Percentiles rank a stretch among this genome's conserved stretches.
These are phyloP conservation scores for Trichocladium antarcticum DNA, from an alignment of 495 filamentous ascomycete species.

Conservation along the genomic window DNA sequence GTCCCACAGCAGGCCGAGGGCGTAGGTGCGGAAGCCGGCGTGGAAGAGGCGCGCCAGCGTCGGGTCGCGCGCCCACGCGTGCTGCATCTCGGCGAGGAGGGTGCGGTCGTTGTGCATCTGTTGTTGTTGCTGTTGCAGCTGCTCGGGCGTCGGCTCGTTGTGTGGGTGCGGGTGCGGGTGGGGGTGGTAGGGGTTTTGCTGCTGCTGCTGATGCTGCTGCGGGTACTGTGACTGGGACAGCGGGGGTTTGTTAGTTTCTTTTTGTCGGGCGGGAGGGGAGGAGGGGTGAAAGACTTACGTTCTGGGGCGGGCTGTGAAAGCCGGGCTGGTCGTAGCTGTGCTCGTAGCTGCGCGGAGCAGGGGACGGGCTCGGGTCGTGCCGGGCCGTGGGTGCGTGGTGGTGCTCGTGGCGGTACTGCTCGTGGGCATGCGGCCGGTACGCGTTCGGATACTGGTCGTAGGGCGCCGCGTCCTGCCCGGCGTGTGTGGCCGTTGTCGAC, in stretches of 20 bases:
- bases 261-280: background rate
- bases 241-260: background rate
- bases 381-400: background rate
- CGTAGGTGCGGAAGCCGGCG: background rate
- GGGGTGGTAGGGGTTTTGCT: background rate
- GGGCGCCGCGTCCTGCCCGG: background rate
- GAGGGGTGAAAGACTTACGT: too few species aligned
- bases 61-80: slow-evolving; percentile 1
- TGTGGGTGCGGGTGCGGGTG: slow-evolving; percentile 7
- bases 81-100: slow-evolving; percentile 1
- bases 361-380: background rate
- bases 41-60: background rate
- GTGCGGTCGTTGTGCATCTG: slow-evolving; percentile 2
- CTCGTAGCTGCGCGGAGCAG: background rate
- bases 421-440: background rate
- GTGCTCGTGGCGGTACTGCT: background rate
- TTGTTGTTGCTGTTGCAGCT: background rate
- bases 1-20: slow-evolving; percentile 12
- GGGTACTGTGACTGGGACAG: too few species aligned
- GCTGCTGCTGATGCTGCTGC: background rate
- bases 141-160: slow-evolving; percentile 6
- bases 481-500: background rate
- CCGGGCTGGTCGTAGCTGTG: slow-evolving; percentile 3
- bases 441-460: background rate
- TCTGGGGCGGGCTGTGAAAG: too few species aligned